These are phyloP conservation scores for Adansonia digitata DNA, from an alignment of 345 rosid genomes.

Conservation along the genomic window DNA sequence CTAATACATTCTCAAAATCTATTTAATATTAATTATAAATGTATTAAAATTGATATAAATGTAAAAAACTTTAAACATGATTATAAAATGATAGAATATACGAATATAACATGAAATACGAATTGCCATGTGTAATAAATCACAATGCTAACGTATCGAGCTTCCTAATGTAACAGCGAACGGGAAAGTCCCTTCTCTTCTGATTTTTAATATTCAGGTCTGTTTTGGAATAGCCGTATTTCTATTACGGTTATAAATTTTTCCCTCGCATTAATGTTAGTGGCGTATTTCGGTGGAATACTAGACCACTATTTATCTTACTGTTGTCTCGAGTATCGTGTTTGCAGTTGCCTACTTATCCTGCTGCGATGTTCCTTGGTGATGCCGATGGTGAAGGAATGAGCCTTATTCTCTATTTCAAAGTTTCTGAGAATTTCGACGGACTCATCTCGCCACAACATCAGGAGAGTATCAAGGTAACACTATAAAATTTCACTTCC, in stretches of 20 bases:
- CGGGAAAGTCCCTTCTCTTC: slow-evolving; percentile 67
- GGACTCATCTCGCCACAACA: slow-evolving; percentile 50
- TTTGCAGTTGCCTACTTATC: slow-evolving; percentile 84
- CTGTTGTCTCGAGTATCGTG: background rate
- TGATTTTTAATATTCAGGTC: slow-evolving; percentile 95
- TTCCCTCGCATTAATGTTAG: background rate
- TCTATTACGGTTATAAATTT: background rate
- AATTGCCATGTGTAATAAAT: no score
- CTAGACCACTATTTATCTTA: background rate
- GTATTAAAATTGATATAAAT: no score
- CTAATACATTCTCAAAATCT: no score
- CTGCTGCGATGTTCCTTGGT: slow-evolving; percentile 84
- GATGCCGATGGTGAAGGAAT: slow-evolving; percentile 92
- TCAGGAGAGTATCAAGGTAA: slow-evolving; percentile 73
- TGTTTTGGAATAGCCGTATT: background rate
- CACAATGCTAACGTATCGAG: slow-evolving; percentile 83
- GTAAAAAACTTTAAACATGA: no score
- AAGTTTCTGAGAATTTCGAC: slow-evolving; percentile 58
- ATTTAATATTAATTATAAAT: no score
- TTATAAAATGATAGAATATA: no score
- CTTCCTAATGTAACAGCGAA: slow-evolving; percentile 64
- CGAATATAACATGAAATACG: no score
- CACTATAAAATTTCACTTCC: background rate
- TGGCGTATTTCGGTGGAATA: background rate
- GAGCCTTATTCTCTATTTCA: slow-evolving; percentile 87